phyloP scores from a whole-genome alignment of 2,329 filamentous ascomycete species.

The Hymenoscyphus albidus region DNA sequence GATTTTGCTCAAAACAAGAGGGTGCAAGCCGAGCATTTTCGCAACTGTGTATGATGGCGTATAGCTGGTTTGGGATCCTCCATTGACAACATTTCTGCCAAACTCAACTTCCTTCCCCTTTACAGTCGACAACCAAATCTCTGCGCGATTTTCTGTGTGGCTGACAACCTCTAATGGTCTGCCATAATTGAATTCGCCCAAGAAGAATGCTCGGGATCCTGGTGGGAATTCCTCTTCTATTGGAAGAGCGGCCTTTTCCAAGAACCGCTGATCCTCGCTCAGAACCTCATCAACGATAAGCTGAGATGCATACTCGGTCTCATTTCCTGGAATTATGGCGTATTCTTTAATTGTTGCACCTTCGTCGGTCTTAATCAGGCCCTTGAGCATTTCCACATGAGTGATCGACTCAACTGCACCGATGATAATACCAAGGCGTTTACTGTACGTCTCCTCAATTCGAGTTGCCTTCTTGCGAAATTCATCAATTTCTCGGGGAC shows the following conservation, averaged over 20 bases:
- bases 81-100: constrained; percentile 65
- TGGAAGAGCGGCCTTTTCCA: constrained; percentile 82
- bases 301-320: constrained; percentile 88
- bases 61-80: constrained; percentile 70
- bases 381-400: constrained; percentile 90
- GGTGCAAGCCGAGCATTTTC: constrained; percentile 73
- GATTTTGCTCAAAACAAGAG: constrained; percentile 88
- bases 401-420: constrained; percentile 84
- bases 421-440: constrained; percentile 82
- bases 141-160: constrained; percentile 70
- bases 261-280: constrained; percentile 88
- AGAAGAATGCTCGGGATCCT: constrained; percentile 81
- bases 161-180: constrained; percentile 78
- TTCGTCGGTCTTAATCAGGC: constrained; percentile 83
- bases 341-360: constrained; percentile 93
- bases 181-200: constrained; percentile 91
- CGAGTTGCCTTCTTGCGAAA: constrained; percentile 80
- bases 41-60: constrained; percentile 87
- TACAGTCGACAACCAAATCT: constrained; percentile 71
- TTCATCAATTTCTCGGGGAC: constrained; percentile 70
- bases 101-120: constrained; percentile 78
- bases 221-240: constrained; percentile 89
- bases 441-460: constrained; percentile 85
- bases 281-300: constrained; percentile 84
- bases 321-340: constrained; percentile 75